Conservation (phyloP, 2,329 filamentous ascomycete genomes). For the Fusarium scirpi region DNA sequence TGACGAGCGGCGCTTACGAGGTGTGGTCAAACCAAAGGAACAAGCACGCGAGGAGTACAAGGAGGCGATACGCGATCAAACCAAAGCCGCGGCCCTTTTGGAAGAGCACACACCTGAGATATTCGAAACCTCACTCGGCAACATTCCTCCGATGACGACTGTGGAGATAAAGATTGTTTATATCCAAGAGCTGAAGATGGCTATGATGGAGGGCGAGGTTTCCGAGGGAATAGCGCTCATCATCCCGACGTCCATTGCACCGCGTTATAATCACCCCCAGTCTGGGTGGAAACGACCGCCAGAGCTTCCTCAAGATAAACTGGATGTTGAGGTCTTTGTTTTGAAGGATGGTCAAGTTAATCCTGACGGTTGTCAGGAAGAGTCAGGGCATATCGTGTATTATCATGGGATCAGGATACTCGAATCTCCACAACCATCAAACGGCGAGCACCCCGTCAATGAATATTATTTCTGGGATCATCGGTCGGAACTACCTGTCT, state of each 20-base stretch:
- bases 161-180: neutral
- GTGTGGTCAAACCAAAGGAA: neutral
- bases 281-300: neutral
- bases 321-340: neutral
- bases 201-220: neutral
- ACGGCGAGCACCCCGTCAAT: too few species aligned
- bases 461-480: neutral
- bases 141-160: accelerated
- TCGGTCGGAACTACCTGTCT: neutral
- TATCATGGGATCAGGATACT: accelerated
- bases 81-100: accelerated
- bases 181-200: neutral
- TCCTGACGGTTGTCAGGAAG: accelerated
- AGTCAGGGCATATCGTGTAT: accelerated
- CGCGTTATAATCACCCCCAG: accelerated
- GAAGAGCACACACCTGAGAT: neutral
- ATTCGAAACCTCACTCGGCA: neutral
- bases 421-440: too few species aligned
- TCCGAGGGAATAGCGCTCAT: neutral
- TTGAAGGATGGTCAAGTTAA: accelerated
- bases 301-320: accelerated
- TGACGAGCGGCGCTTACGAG: neutral
- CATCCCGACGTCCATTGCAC: neutral
- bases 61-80: neutral
- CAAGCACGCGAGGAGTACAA: neutral